A percentile compares a stretch with the other conserved stretches of the same genome.
Conservation (phyloP, 2,329 filamentous ascomycete genomes). For the Colletotrichum tamarilloi region DNA sequence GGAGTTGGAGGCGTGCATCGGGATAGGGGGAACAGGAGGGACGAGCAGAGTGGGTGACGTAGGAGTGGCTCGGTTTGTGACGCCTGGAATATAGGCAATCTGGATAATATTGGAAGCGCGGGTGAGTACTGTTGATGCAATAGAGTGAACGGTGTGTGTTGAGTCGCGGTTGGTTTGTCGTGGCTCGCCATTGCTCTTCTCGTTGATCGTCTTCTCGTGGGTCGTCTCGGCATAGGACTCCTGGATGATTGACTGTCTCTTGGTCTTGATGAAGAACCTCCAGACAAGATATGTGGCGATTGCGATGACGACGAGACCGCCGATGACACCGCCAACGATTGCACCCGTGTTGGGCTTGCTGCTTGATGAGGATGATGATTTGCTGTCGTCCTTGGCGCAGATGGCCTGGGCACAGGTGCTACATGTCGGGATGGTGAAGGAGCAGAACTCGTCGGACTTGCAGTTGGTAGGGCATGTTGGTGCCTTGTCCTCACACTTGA, state of each 20-base stretch:
- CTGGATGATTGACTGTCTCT: constrained; percentile 69
- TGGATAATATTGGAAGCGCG: constrained; percentile 99
- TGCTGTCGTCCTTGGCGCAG: constrained; percentile 51
- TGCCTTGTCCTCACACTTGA: constrained; percentile 55
- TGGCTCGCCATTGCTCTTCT: constrained; percentile 63
- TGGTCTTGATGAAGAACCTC: constrained; percentile 87
- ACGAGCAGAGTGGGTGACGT: constrained; percentile 85
- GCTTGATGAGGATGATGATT: constrained; percentile 35
- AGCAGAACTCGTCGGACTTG: constrained; percentile 53
- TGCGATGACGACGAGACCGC: constrained; percentile 81
- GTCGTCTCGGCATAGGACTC: constrained; percentile 68
- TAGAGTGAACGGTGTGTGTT: constrained; percentile 87
- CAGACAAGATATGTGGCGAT: constrained; percentile 83
- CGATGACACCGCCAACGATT: constrained; percentile 92
- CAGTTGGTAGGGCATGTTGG: constrained; percentile 59
- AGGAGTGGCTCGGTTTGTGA: constrained; percentile 89
- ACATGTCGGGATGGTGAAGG: constrained; percentile 59
- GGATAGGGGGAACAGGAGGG: constrained; percentile 94
- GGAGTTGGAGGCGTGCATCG: constrained; percentile 69
- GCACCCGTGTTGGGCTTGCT: constrained; percentile 76
- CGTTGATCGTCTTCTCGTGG: constrained; percentile 65
- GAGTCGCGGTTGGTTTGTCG: constrained; percentile 75
- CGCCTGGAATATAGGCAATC: constrained; percentile 98
- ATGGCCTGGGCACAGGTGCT: constrained; percentile 58
- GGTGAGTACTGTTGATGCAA: constrained; percentile 94